Base-by-base conservation (phyloP, 345 rosid species). In the Eucalyptus cloeziana region DNA sequence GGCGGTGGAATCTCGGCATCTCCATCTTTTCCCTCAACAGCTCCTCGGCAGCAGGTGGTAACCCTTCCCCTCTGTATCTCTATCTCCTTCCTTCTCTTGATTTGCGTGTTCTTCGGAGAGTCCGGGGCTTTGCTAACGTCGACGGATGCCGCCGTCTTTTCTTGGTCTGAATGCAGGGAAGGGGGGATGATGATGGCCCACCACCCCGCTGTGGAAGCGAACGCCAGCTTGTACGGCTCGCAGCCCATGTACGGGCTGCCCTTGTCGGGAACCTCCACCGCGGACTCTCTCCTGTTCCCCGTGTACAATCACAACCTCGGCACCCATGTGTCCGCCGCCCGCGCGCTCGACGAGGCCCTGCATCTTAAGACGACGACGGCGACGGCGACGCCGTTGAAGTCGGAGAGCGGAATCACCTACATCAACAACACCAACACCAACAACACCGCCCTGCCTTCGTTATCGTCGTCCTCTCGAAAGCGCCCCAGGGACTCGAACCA, bases 1-100 rank as follows among this genome's bases (percentile, higher is more conserved):
- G 91, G 91, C 91, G 24, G 90, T 90, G 30, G 89, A 90, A 19
- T 89, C 91, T 51, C 90, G 90, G 37, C 89, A 90, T 60, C 90
- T 88, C 69, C 86, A 88, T 86, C 86, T 86, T 13, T 88, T 90
- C 52, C 86, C 89, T 56, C 86, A 90, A 24, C 90, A 86, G 51
- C 91, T 88, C 86, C 25, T 71, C 17, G 49, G 52, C 58, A 69
- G 86, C 83, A 69, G 80, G 88, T 87, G 33, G 31, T 58, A 17
- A 21, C 86, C 50, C 11, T 24, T 1, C 13, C 7, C 24, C 17
- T 14, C 52, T 13, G 43, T 9, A 40, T 30, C 51, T 44, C 50
- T 24, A 8, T 44, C 31, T 0, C 54, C 11, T 17, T 85, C 86
- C 37, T 30, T 50, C 30, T 85, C 37, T 85, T 50, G 4, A 30